Evolutionary conservation across 257 asterid species (phyloP).

Genomic region (Linderniella brevidens): DNA sequence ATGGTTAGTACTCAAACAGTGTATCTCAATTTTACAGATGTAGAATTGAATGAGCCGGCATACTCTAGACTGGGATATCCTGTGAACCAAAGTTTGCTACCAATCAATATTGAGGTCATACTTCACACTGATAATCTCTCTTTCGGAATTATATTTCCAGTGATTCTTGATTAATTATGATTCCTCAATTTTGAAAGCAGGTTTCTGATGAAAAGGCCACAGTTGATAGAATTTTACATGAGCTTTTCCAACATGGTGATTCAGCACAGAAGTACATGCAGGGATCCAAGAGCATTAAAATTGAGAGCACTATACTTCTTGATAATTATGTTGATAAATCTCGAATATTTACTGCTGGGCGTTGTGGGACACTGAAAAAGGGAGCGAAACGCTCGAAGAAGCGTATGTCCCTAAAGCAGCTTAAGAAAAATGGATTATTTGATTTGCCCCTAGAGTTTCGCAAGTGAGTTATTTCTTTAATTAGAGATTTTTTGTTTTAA

Average conservation of each 20-base stretch:
- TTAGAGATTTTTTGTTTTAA: background rate
- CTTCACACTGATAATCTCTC: conserved; percentile 9
- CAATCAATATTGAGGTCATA: conserved; percentile 33
- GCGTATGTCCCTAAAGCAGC: conserved; percentile 61
- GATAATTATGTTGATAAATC: conserved; percentile 54
- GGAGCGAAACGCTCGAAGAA: conserved; percentile 63
- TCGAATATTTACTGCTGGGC: conserved; percentile 15
- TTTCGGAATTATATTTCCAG: background rate
- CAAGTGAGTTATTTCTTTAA: conserved; percentile 32
- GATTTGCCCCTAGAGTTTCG: conserved; percentile 48
- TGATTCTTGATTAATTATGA: background rate
- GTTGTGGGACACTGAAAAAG: conserved; percentile 17
- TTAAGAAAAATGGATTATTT: conserved; percentile 43
- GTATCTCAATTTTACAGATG: conserved; percentile 19
- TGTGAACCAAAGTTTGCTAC: conserved; percentile 44
- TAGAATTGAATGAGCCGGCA: conserved; percentile 39
- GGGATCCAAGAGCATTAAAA: conserved; percentile 58
- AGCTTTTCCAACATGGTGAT: conserved; percentile 8
- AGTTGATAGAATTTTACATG: conserved; percentile 1
- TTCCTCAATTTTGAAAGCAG: background rate
- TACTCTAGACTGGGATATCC: conserved; percentile 46
- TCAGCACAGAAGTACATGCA: conserved; percentile 12
- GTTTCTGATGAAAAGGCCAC: background rate
- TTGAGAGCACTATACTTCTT: conserved; percentile 69
- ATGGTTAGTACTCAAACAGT: background rate